Base-by-base conservation (phyloP, 306 rosid species). In the Quercus glauca region DNA sequence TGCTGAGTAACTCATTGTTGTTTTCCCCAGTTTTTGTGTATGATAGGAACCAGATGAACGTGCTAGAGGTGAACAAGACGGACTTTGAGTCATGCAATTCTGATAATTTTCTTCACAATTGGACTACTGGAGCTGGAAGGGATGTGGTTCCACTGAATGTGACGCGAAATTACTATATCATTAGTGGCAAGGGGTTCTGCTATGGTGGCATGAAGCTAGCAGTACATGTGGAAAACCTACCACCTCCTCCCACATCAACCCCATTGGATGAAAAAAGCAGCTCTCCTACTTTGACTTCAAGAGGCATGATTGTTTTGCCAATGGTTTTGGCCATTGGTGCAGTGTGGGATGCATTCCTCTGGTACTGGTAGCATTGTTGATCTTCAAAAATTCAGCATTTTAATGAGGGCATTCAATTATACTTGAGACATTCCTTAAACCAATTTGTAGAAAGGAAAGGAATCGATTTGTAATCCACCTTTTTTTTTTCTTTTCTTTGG, bases 121-220 rank as follows among this genome's bases (percentile, higher is more conserved):
- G 88, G 87, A 95, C 99, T 0, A 91, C 89, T 0, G 99, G 98
- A 33, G 96, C 94, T 2, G 99, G 99, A 87, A 91, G 99, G 85
- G 99, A 95, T 55, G 99, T 93, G 70, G 91, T 85, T 80, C 97
- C 96, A 5, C 76, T 95, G 79, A 93, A 95, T 29, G 96, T 91
- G 10, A 95, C 99, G 1, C 75, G 94, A 12, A 76, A 78, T 69
- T 90, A 93, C 82, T 95, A 95, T 73, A 80, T 93, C 86, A 80
- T 95, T 10, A 95, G 97, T 56, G 91, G 98, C 74, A 93, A 89
- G 9, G 99, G 99, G 2, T 93, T 84, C 88, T 95, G 99, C 86
- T 95, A 7, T 55, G 81, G 97, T 7, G 99, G 99, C 74, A 90
- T 95, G 99, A 95, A 95, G 86, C 0, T 95, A 3, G 90, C 96